These are phyloP conservation scores for Candida freyschussii DNA, from an alignment of 1,139 yeast species.

Conservation along the genomic window DNA sequence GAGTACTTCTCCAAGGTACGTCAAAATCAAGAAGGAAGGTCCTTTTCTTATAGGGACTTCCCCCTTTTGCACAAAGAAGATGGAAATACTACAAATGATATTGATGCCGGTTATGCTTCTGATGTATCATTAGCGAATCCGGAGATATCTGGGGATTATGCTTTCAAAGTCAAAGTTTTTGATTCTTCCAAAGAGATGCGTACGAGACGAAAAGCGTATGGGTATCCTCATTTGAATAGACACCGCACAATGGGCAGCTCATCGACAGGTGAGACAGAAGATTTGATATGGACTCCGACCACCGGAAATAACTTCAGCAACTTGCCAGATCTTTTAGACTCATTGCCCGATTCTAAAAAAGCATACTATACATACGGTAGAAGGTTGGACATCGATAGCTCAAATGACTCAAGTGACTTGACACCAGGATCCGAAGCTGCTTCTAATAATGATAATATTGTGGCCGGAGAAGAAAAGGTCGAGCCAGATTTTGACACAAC, in stretches of 20 bases:
- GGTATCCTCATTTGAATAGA: constrained; percentile 1
- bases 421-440: too few relatives aligned
- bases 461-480: neutral
- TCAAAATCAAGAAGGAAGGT: constrained; percentile 8
- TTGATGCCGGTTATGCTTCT: constrained; percentile 37
- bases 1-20: constrained; percentile 23
- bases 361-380: constrained; percentile 27
- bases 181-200: constrained; percentile 25
- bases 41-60: constrained; percentile 15
- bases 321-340: constrained; percentile 31
- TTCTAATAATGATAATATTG: too few relatives aligned
- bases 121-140: constrained; percentile 52
- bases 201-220: constrained; percentile 9
- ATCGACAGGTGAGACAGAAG: too few relatives aligned
- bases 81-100: constrained; percentile 12
- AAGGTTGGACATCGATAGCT: constrained; percentile 12
- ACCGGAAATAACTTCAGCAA: constrained; percentile 31
- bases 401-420: constrained; percentile 8
- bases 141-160: constrained; percentile 43
- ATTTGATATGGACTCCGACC: constrained; percentile 41
- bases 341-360: constrained; percentile 25
- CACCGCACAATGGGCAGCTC: neutral
- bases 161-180: constrained; percentile 44
- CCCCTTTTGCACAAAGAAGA: constrained; percentile 22
- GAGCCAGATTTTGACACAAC: constrained; percentile 1